Evolutionary conservation across 768 basidiomycete genomes (phyloP).

Genomic region (Hemileccinum rubropunctum): DNA sequence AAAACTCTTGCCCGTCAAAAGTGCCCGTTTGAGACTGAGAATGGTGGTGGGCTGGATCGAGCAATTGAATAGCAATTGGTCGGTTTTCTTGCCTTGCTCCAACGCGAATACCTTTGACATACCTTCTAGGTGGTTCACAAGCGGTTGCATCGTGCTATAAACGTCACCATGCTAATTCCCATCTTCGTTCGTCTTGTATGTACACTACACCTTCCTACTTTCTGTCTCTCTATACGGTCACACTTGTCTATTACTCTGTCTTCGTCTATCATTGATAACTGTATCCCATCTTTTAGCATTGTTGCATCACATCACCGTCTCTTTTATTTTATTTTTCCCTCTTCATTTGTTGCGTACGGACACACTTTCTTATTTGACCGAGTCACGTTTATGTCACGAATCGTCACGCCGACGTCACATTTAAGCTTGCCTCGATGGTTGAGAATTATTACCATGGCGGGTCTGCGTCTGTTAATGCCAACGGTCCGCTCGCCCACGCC

Average conservation of each 20-base stretch:
- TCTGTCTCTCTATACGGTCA: neutral
- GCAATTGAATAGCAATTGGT: constrained; percentile 60
- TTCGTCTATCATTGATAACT: constrained; percentile 10
- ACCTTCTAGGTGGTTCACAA: constrained; percentile 68
- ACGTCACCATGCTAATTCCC: neutral
- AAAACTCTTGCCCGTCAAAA: constrained; percentile 80
- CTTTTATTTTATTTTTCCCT: neutral
- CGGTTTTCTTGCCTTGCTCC: constrained; percentile 16
- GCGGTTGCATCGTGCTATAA: constrained; percentile 60
- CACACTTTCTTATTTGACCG: neutral
- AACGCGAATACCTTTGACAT: constrained; percentile 15
- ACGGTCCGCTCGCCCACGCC: constrained; percentile 32
- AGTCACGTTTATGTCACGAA: constrained; percentile 14
- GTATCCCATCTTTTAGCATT: constrained; percentile 16
- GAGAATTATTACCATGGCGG: constrained; percentile 13
- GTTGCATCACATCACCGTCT: constrained; percentile 11
- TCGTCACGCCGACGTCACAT: constrained; percentile 11
- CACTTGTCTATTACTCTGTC: constrained; percentile 18
- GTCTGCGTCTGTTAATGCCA: constrained; percentile 29
- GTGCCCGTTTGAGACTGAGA: constrained; percentile 71
- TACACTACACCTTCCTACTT: constrained; percentile 7
- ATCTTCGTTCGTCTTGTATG: constrained; percentile 7
- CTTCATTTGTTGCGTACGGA: neutral
- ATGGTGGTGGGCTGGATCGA: constrained; percentile 96
- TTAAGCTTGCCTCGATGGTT: neutral